A percentile compares a stretch with the other conserved stretches of the same genome.
These are phyloP conservation scores for Pythium folliculosum DNA, from an alignment of 352 stramenopile species.

Conservation along the genomic window DNA sequence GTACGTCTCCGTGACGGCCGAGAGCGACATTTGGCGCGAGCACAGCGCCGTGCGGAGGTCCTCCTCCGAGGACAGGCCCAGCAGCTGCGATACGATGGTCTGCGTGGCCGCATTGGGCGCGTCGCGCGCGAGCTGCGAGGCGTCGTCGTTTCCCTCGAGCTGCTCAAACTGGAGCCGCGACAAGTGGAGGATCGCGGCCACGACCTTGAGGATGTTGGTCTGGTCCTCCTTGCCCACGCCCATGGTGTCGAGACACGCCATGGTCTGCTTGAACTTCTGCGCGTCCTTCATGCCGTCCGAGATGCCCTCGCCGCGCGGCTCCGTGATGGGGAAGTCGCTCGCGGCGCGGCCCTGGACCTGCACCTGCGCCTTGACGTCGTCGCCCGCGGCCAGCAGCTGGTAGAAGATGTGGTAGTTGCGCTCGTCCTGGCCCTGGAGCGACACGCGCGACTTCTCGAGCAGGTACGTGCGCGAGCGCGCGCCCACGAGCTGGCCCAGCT, in stretches of 20 bases:
- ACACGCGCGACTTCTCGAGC: slow-evolving; percentile 89
- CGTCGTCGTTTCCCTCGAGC: slow-evolving; percentile 62
- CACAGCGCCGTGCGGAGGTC: slow-evolving; percentile 73
- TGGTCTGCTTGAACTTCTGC: slow-evolving; percentile 70
- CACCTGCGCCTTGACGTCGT: slow-evolving; percentile 54
- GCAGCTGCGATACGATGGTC: slow-evolving; percentile 57
- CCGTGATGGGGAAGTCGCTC: slow-evolving; percentile 85
- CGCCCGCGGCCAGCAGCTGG: slow-evolving; percentile 81
- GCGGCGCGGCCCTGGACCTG: slow-evolving; percentile 72
- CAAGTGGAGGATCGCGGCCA: slow-evolving; percentile 82
- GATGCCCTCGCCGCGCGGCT: slow-evolving; percentile 45
- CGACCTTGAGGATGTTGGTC: slow-evolving; percentile 77
- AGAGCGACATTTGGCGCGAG: slow-evolving; percentile 79
- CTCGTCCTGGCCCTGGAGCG: slow-evolving; percentile 91
- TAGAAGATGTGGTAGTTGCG: slow-evolving; percentile 99
- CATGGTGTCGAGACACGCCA: slow-evolving; percentile 80
- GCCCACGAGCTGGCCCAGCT: slow-evolving; percentile 79
- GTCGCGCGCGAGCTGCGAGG: slow-evolving; percentile 56
- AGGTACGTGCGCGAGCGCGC: slow-evolving; percentile 83
- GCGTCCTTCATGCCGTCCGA: slow-evolving; percentile 70
- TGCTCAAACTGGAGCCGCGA: slow-evolving; percentile 71
- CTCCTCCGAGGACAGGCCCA: slow-evolving; percentile 57
- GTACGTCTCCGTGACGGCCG: slow-evolving; percentile 78
- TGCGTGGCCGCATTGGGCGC: slow-evolving; percentile 52
- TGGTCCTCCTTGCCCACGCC: slow-evolving; percentile 68